Evolutionary conservation across 495 filamentous ascomycete species (phyloP).

Genomic region (Filosporella fistucella): DNA sequence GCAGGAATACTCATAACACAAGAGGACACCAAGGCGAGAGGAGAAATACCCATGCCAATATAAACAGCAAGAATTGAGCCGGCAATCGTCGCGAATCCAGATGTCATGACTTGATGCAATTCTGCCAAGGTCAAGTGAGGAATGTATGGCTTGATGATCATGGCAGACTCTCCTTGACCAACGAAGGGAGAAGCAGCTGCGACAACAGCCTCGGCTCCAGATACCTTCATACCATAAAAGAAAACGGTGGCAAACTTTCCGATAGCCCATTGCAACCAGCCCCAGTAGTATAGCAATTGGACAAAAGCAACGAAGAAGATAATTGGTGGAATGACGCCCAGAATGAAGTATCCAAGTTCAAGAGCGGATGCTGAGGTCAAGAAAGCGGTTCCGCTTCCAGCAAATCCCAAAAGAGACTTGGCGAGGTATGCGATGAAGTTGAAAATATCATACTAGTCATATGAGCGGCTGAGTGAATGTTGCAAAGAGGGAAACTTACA

Average conservation of each 20-base stretch:
- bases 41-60: slow-evolving; percentile 72
- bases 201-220: slow-evolving; percentile 88
- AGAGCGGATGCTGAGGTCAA: slow-evolving; percentile 43
- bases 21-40: slow-evolving; percentile 83
- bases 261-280: slow-evolving; percentile 82
- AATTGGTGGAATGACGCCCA: slow-evolving; percentile 72
- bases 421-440: slow-evolving; percentile 74
- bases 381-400: slow-evolving; percentile 65
- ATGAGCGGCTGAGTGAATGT: background rate
- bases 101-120: slow-evolving; percentile 87
- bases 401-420: slow-evolving; percentile 64
- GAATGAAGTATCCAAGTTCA: slow-evolving; percentile 49
- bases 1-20: slow-evolving; percentile 93
- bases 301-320: slow-evolving; percentile 91
- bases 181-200: slow-evolving; percentile 94
- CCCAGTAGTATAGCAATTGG: slow-evolving; percentile 74
- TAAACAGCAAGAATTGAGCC: slow-evolving; percentile 79
- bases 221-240: slow-evolving; percentile 85
- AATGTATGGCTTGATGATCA: slow-evolving; percentile 86
- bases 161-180: slow-evolving; percentile 88
- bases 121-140: slow-evolving; percentile 78
- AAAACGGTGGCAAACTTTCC: slow-evolving; percentile 83
- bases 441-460: slow-evolving; percentile 70
- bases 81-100: slow-evolving; percentile 57
- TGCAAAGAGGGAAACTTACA: slow-evolving; percentile 25